Evolutionary conservation across 495 filamentous ascomycete genomes (phyloP), one percentile per base, ranked within the genome.

Genomic region (Astrothelium macrocarpum): DNA sequence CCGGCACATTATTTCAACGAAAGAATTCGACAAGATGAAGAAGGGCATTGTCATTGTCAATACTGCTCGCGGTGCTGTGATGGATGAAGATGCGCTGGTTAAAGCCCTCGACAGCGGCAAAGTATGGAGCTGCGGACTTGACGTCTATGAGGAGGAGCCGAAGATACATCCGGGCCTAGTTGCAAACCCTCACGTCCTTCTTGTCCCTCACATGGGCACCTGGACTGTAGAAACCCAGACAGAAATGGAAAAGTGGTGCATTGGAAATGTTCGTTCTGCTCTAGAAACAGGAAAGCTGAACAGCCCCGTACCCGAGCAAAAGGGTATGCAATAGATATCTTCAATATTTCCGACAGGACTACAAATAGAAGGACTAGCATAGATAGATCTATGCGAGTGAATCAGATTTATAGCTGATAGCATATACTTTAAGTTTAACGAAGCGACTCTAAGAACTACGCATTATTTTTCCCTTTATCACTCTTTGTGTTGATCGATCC

Each of bases 61-160:
- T 73, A 89, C 87, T 1, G 85, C 86, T 18, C 82, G 85, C 25
- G 85, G 86, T 16, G 84, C 82, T 25, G 80, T 89, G 39, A 87
- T 90, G 59, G 87, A 90, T 70, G 87, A 90, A 67, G 81, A 73
- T n/a, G 86, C 86, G 1, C 76, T 89, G 25, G 86, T 88, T 11
- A 73, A 81, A 32, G 84, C 86, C 1, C 71, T 89, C 20, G 81
- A 85, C 32, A 76, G 69, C 36, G 85, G 85, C 16, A 83, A 86
- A 63, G 82, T 90, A 20, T 77, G 74, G 32, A 79, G 80, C 2
- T 82, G 77, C 31, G 87, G 87, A 14, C 73, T 90, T 20, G 87
- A 90, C 69, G 87, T 90, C 11, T 90, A 83, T 65, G 87, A 89
- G 66, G 76, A 86, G 29, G 87, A 90, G 71, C 87, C 87, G 10